Evolutionary conservation across 441 rosid species (phyloP).

Genomic region (Omphalea diandra): DNA sequence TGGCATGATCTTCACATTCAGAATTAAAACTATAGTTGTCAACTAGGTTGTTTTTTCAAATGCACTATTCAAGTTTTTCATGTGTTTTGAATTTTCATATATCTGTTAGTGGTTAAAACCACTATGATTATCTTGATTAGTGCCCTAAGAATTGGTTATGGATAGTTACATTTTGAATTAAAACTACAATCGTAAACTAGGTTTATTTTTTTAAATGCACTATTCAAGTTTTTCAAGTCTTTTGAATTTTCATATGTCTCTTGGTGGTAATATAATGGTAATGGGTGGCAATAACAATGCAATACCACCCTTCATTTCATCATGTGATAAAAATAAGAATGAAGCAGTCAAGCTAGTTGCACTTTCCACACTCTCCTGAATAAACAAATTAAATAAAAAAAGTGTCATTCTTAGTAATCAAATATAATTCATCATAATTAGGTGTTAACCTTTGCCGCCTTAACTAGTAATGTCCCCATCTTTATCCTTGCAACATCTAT

Average conservation of each 20-base stretch:
- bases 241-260: slow-evolving; percentile 9
- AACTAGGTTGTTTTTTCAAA: slow-evolving; percentile 14
- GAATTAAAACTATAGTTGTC: slow-evolving; percentile 22
- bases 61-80: not conserved
- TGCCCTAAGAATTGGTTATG: slow-evolving; percentile 27
- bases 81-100: slow-evolving; percentile 10
- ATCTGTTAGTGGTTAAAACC: not conserved
- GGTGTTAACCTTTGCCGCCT: too few species aligned
- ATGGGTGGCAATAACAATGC: too few species aligned
- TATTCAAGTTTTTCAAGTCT: not conserved
- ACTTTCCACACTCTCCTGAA: too few species aligned
- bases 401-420: too few species aligned
- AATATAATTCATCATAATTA: too few species aligned
- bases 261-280: too few species aligned
- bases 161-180: slow-evolving; percentile 24
- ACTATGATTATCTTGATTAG: slow-evolving; percentile 22
- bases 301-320: too few species aligned
- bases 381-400: too few species aligned
- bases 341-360: too few species aligned
- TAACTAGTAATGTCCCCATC: too few species aligned
- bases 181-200: slow-evolving; percentile 10
- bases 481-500: too few species aligned
- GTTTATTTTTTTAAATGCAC: slow-evolving; percentile 14
- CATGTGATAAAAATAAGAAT: too few species aligned
- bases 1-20: slow-evolving; percentile 17